These are phyloP conservation scores for Allomyces arbusculus DNA, from an alignment of 192 early-diverging fungal genomes.

Conservation along the genomic window DNA sequence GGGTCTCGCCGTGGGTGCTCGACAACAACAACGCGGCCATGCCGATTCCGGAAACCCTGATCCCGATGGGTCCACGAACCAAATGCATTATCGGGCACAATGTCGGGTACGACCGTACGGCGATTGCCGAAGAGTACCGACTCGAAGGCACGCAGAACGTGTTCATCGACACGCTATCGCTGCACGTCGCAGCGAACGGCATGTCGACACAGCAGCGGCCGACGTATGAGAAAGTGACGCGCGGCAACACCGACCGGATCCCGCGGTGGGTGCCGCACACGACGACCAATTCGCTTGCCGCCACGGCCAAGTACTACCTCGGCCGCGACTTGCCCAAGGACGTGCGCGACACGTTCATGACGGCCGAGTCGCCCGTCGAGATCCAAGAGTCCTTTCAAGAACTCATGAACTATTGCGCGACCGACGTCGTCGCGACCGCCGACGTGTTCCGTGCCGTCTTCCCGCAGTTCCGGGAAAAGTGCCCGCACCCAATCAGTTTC, in stretches of 20 bases:
- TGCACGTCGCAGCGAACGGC: constrained; percentile 75
- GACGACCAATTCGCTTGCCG: constrained; percentile 51
- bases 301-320: constrained; percentile 65
- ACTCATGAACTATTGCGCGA: constrained; percentile 65
- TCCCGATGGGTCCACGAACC: constrained; percentile 34
- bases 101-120: constrained; percentile 74
- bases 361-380: constrained; percentile 37
- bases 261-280: constrained; percentile 30
- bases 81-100: constrained; percentile 69
- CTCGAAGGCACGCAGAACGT: constrained; percentile 26
- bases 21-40: constrained; percentile 1
- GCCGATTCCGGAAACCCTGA: constrained; percentile 14
- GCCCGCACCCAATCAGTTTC: constrained; percentile 88
- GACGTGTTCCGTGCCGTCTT: constrained; percentile 45
- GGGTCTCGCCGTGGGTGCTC: constrained; percentile 68
- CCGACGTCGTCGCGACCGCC: constrained; percentile 63
- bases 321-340: constrained; percentile 42
- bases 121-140: constrained; percentile 69
- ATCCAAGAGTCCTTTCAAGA: constrained; percentile 33
- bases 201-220: constrained; percentile 74
- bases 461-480: constrained; percentile 49
- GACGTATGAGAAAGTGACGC: constrained; percentile 11
- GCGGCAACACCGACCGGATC: not conserved
- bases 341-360: constrained; percentile 29
- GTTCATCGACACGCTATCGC: constrained; percentile 82